Conservation (phyloP, 2,329 filamentous ascomycete species). For the Aspergillus felis region DNA sequence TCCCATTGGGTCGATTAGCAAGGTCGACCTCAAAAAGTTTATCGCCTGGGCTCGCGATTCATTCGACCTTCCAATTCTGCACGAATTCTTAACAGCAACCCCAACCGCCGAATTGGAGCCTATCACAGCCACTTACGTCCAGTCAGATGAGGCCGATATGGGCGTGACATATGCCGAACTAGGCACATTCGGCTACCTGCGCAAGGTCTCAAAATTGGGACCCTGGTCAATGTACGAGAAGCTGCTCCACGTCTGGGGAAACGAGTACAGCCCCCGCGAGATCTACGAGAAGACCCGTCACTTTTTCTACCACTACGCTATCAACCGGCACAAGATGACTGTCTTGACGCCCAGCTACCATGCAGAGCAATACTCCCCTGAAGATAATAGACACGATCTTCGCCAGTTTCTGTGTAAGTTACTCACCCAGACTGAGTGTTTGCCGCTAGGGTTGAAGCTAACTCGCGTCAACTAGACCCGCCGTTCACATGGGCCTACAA, state of each 20-base stretch:
- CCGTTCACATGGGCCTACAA: constrained; percentile 44
- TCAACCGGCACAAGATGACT: constrained; percentile 64
- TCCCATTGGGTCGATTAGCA: constrained; percentile 50
- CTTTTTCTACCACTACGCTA: constrained; percentile 50
- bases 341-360: constrained; percentile 58
- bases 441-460: neutral
- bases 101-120: constrained; percentile 65
- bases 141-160: constrained; percentile 55
- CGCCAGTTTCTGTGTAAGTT: constrained; percentile 50
- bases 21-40: constrained; percentile 68
- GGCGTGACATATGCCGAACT: constrained; percentile 55
- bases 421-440: neutral
- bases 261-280: constrained; percentile 38
- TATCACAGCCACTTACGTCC: constrained; percentile 59
- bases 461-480: constrained; percentile 21
- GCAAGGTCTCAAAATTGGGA: constrained; percentile 54
- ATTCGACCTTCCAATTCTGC: constrained; percentile 62
- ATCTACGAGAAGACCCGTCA: constrained; percentile 46
- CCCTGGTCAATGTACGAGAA: constrained; percentile 53
- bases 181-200: constrained; percentile 49
- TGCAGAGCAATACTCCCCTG: constrained; percentile 48
- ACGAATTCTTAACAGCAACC: constrained; percentile 61
- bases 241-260: constrained; percentile 49
- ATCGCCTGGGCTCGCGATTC: constrained; percentile 59
- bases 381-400: constrained; percentile 58